Evolutionary conservation across 225 moss, liverwort and hornwort genomes (phyloP).

Genomic region (Pseudoscleropodium purum): DNA sequence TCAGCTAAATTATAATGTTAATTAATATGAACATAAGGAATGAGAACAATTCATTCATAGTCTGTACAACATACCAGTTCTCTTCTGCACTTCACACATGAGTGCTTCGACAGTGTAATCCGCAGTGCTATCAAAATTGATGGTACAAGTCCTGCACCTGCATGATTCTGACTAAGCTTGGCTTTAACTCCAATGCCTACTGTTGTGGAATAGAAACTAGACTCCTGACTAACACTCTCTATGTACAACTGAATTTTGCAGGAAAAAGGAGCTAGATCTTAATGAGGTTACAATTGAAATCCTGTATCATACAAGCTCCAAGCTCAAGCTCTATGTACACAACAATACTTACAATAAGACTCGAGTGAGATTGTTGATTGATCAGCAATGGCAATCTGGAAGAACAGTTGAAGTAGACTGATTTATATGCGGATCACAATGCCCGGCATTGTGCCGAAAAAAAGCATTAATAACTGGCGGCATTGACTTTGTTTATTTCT

Average conservation of each 20-base stretch:
- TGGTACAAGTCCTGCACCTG: slow-evolving; percentile 22
- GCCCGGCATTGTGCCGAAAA: background rate
- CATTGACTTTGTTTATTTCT: background rate
- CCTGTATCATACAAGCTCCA: background rate
- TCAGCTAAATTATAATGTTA: background rate
- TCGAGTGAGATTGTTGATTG: background rate
- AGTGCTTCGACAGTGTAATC: background rate
- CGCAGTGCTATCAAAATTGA: background rate
- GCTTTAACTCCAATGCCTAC: too few relatives aligned
- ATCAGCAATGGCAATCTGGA: background rate
- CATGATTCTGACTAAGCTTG: background rate
- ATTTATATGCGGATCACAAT: background rate
- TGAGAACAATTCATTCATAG: background rate
- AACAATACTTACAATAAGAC: background rate
- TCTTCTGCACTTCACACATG: slow-evolving; percentile 9
- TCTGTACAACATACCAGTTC: background rate
- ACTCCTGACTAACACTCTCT: background rate
- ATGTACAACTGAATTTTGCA: background rate
- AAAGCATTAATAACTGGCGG: background rate
- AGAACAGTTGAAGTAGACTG: background rate
- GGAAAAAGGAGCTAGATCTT: background rate
- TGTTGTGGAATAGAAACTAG: too few relatives aligned
- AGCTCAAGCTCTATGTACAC: background rate
- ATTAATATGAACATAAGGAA: background rate
- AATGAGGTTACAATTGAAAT: background rate